Base-by-base conservation (phyloP, 2,329 filamentous ascomycete genomes). In the Saccharata proteae region DNA sequence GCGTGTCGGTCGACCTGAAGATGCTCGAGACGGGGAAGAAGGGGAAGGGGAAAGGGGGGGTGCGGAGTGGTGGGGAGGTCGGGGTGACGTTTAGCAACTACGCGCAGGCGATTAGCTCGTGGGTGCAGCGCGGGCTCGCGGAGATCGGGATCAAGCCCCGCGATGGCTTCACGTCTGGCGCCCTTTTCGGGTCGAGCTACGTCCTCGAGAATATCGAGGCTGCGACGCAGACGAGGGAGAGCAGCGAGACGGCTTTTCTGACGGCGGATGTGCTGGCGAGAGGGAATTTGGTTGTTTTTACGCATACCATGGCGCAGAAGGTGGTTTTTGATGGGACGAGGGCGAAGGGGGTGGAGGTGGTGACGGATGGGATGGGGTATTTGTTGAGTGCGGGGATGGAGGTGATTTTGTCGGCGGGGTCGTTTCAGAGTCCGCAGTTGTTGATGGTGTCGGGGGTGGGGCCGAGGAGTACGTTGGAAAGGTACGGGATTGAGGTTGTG, bases 41-140 rank as follows among this genome's bases (percentile, higher is more conserved):
- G n/a, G n/a, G n/a, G n/a, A n/a, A n/a, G n/a, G n/a, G n/a, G n/a
- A n/a, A n/a, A n/a, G n/a, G n/a, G n/a, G n/a, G n/a, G n/a, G n/a
- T n/a, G n/a, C 2, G 40, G 36, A 5, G 26, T 22, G 13, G 20
- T 19, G 12, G 24, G 34, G 11, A 43, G 10, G 21, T 48, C 2
- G 19, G 22, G 9, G 33, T 48, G 11, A 37, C 38, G 3, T 49
- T 43, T 33, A 16, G 40, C 6, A 45, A 44, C 28, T 46, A 33
- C n/a, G 41, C 39, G 4, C 14, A 34, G n/a, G 28, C 43, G 4
- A 35, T 43, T 15, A 35, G 37, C 9, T 40, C 34, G 5, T 48
- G 43, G 41, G 28, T 38, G 0, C 5, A 41, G 12, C 40, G 31
- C 15, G 43, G 18, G 5, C 28, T 40, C 5, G 18, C 35, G 2